phyloP scores from a whole-genome alignment of 768 basidiomycete genomes.

The Lactarius akahatsu region DNA sequence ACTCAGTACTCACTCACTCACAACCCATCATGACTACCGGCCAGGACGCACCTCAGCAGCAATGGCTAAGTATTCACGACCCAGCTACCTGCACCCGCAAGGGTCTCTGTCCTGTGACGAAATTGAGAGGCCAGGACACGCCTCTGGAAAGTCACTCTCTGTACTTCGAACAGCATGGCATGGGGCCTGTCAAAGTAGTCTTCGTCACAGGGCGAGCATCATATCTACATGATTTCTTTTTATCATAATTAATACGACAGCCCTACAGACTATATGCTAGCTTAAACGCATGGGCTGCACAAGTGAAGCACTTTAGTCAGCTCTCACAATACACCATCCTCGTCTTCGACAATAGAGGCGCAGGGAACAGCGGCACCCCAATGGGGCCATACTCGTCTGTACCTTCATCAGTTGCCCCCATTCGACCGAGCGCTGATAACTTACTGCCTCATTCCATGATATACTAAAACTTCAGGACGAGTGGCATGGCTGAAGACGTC shows the following conservation, averaged over 20 bases:
- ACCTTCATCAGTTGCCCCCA: conserved; percentile 13
- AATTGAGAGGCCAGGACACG: conserved; percentile 44
- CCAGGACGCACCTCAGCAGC: conserved; percentile 8
- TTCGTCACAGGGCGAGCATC: conserved; percentile 69
- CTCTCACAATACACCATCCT: conserved; percentile 56
- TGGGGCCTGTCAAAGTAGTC: conserved; percentile 60
- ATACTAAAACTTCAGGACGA: conserved; percentile 47
- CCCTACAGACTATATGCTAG: conserved; percentile 54
- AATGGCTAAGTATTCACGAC: conserved; percentile 52
- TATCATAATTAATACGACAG: background rate
- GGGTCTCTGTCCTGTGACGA: conserved; percentile 74
- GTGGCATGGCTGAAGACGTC: conserved; percentile 75
- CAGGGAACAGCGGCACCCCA: conserved; percentile 71
- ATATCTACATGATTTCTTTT: background rate
- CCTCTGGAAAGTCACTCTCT: conserved; percentile 66
- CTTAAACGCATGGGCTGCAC: conserved; percentile 61
- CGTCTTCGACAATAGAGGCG: conserved; percentile 85
- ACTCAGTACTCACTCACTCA: background rate
- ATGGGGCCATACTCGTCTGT: conserved; percentile 74
- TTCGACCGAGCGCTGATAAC: background rate
- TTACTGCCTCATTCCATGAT: background rate
- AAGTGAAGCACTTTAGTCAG: conserved; percentile 62
- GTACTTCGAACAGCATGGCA: conserved; percentile 75
- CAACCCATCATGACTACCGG: background rate
- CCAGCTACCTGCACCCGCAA: conserved; percentile 60